Conservation (phyloP, 768 basidiomycete genomes). For the Lactarius deliciosus region DNA sequence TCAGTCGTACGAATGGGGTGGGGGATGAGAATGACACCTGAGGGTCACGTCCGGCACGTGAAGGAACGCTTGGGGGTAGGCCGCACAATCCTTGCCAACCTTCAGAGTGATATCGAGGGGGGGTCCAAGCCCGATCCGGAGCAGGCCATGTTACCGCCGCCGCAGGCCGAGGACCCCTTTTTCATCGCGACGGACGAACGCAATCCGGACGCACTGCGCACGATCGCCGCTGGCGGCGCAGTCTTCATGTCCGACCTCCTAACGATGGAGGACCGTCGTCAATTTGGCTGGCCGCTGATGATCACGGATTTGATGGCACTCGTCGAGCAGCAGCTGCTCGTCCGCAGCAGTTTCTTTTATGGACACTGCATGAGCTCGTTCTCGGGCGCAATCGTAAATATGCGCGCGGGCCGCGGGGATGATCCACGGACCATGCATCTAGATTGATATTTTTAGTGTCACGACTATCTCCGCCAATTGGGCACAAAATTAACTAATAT, state of each 20-base stretch:
- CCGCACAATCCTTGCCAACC: conserved; percentile 31
- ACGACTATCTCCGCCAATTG: neutral
- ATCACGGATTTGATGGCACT: conserved; percentile 45
- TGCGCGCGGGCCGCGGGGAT: conserved; percentile 38
- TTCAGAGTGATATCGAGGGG: conserved; percentile 16
- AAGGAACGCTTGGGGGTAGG: conserved; percentile 33
- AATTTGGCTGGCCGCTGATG: conserved; percentile 44
- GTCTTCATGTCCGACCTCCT: conserved; percentile 44
- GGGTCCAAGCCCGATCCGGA: conserved; percentile 9
- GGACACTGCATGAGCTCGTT: conserved; percentile 41
- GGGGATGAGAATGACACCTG: conserved; percentile 39
- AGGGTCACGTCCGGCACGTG: conserved; percentile 40
- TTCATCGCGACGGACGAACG: conserved; percentile 48
- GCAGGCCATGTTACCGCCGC: conserved; percentile 6
- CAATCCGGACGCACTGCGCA: conserved; percentile 35
- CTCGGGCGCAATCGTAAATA: conserved; percentile 41
- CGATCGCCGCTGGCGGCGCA: conserved; percentile 39
- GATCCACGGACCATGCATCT: conserved; percentile 39
- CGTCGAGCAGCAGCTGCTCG: conserved; percentile 43
- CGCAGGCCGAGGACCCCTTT: conserved; percentile 28
- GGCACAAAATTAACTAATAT: too few relatives aligned
- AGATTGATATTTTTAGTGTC: conserved; percentile 32
- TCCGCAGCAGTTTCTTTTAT: conserved; percentile 40
- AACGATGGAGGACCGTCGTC: conserved; percentile 41
- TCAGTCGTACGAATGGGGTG: conserved; percentile 37